A percentile compares a stretch with the other conserved stretches of the same genome.
Evolutionary conservation across 2,329 filamentous ascomycete species (phyloP).

Genomic region (Paracoccidioides lutzii): DNA sequence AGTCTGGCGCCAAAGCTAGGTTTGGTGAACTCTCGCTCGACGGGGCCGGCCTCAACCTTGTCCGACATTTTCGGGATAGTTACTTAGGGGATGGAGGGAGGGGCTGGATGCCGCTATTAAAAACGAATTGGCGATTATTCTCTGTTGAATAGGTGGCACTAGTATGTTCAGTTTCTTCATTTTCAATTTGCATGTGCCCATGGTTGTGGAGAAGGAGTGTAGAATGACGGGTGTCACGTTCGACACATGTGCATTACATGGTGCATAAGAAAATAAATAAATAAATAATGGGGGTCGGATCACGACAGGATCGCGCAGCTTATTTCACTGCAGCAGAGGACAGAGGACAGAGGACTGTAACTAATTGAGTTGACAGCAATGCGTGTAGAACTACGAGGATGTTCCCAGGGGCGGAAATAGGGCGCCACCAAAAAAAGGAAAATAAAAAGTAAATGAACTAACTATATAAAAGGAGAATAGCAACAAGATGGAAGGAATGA

Average conservation of each 20-base stretch:
- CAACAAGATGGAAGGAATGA: not conserved
- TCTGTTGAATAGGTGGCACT: not conserved
- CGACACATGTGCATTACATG: not conserved
- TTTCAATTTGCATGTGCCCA: not conserved
- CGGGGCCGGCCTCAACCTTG: not conserved
- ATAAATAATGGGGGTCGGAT: too few species aligned
- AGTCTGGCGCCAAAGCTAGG: conserved; percentile 18
- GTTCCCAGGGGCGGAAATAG: not conserved
- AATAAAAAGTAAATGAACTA: not conserved
- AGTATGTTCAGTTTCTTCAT: too few species aligned
- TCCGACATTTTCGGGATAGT: conserved; percentile 4
- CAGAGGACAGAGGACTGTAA: not conserved
- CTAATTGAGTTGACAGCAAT: not conserved
- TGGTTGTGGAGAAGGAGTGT: not conserved
- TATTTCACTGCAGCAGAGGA: not conserved
- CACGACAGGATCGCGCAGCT: not conserved
- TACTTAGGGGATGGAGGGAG: not conserved
- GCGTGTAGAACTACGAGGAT: not conserved
- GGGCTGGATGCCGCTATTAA: not conserved
- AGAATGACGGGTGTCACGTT: not conserved
- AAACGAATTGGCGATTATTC: too few species aligned
- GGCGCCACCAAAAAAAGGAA: not conserved
- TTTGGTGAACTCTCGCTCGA: conserved; percentile 8
- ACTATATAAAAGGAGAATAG: not conserved
- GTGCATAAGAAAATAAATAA: not conserved